Percentiles rank a stretch among this genome's conserved stretches.
Evolutionary conservation across 257 asterid species (phyloP).

Genomic region (Solanum stenotomum): DNA sequence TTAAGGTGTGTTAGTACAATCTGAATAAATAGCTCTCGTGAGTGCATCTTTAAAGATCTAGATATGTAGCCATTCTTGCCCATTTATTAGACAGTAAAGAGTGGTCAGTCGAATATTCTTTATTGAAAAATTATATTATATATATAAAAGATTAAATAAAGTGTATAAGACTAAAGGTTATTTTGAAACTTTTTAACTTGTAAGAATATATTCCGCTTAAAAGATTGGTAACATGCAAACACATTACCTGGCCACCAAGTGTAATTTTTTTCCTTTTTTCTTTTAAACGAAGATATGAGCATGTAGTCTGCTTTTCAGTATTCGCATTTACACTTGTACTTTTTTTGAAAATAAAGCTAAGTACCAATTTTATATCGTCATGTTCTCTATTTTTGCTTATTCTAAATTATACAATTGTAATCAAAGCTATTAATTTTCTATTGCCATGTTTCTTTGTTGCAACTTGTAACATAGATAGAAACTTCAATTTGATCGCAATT

Average conservation of each 20-base stretch:
- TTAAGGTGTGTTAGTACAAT: background rate
- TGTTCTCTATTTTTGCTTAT: background rate
- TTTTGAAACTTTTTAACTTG: background rate
- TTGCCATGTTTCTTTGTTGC: background rate
- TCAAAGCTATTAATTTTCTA: background rate
- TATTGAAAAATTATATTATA: too few species aligned
- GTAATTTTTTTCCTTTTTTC: background rate
- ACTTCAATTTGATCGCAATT: too few species aligned
- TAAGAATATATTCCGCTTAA: background rate
- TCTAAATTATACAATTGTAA: background rate
- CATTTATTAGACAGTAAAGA: too few species aligned
- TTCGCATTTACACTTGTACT: background rate
- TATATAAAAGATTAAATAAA: too few species aligned
- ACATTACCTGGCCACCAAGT: background rate
- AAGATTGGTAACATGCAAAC: background rate
- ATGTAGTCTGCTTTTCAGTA: background rate
- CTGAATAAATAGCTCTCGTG: too few species aligned
- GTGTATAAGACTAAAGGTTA: background rate
- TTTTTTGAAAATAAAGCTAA: background rate
- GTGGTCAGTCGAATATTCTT: too few species aligned
- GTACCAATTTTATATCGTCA: background rate
- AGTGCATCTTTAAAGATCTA: background rate
- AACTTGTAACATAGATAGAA: background rate
- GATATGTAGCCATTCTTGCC: background rate
- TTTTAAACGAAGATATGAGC: background rate